Percentiles rank a stretch among this genome's conserved stretches.
Evolutionary conservation across 2,329 filamentous ascomycete species (phyloP).

Genomic region (Colletotrichum sp.): DNA sequence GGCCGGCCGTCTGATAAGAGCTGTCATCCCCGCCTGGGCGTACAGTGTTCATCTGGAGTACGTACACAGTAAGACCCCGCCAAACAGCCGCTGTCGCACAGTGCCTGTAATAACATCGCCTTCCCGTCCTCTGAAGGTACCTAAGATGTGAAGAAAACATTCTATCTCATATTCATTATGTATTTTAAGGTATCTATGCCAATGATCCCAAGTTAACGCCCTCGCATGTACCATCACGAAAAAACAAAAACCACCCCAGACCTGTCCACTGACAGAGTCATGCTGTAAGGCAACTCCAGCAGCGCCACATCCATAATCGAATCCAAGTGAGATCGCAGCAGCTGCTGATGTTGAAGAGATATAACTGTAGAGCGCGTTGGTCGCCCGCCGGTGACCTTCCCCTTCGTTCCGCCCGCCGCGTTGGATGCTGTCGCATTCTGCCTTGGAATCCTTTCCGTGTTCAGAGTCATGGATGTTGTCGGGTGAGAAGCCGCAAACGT

Average conservation of each 20-base stretch:
- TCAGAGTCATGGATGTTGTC: slow-evolving; percentile 66
- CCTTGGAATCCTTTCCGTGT: slow-evolving; percentile 64
- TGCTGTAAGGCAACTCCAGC: slow-evolving; percentile 87
- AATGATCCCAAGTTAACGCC: neutral
- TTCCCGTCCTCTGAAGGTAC: neutral
- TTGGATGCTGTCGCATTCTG: slow-evolving; percentile 36
- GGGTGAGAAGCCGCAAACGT: slow-evolving; percentile 72
- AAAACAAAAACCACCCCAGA: slow-evolving; percentile 90
- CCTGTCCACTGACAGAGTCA: slow-evolving; percentile 90
- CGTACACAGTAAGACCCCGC: neutral
- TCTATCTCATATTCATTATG: neutral
- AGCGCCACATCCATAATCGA: slow-evolving; percentile 87
- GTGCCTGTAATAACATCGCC: neutral
- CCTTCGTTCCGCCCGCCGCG: slow-evolving; percentile 34
- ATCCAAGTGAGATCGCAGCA: slow-evolving; percentile 88
- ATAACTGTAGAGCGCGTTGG: slow-evolving; percentile 83
- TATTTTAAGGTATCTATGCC: slow-evolving; percentile 14
- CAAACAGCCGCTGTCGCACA: neutral
- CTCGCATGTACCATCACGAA: slow-evolving; percentile 10
- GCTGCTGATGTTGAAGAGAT: slow-evolving; percentile 83
- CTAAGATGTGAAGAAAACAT: neutral
- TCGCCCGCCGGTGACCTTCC: slow-evolving; percentile 35
- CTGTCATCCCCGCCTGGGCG: slow-evolving; percentile 3
- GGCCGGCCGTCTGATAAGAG: slow-evolving; percentile 8
- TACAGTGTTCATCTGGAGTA: neutral